Evolutionary conservation across 176 grass and related monocot genomes (phyloP).

Genomic region (Aegilops umbellulata): DNA sequence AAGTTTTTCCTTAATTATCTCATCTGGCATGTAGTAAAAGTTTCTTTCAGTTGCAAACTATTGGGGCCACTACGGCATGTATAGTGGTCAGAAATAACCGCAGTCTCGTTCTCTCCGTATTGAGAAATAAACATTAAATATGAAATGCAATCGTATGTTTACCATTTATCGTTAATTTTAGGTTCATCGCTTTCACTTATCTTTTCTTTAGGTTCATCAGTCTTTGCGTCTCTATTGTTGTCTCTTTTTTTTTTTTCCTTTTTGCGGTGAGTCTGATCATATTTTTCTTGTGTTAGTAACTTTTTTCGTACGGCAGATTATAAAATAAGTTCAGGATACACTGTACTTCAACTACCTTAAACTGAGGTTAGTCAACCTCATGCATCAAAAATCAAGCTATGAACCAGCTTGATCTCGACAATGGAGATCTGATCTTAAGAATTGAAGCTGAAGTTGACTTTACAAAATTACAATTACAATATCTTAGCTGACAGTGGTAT

Average conservation of each 20-base stretch:
- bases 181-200: background rate
- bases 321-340: background rate
- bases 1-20: no score
- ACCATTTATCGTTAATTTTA: background rate
- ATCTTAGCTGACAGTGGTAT: background rate
- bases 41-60: no score
- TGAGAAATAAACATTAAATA: background rate
- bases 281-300: no score
- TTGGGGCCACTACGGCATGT: no score
- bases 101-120: no score
- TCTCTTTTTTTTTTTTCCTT: no score
- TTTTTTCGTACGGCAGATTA: background rate
- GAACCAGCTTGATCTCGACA: background rate
- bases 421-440: background rate
- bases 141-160: background rate
- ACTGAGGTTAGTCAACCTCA: background rate
- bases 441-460: background rate
- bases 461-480: background rate
- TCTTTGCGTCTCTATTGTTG: background rate
- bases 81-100: background rate
- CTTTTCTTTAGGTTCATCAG: background rate
- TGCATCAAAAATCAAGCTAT: background rate
- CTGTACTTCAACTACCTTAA: background rate
- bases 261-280: no score
- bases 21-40: no score